Evolutionary conservation across 1,284 basidiomycete genomes (phyloP).

Genomic region (Puccinia horiana): DNA sequence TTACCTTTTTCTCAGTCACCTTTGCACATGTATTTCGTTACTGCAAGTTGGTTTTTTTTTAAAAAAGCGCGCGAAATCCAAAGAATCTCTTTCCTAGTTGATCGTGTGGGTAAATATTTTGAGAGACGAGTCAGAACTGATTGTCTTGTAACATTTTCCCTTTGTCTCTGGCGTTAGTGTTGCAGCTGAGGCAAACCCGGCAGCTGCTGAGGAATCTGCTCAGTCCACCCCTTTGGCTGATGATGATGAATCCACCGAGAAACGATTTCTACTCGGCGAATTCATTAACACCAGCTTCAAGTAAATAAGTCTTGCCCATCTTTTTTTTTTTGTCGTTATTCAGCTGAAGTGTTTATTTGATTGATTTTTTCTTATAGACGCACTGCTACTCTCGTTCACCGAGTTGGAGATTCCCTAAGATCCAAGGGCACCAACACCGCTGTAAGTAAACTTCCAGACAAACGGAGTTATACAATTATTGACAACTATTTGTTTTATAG

Average conservation of each 20-base stretch:
- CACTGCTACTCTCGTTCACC: constrained; percentile 29
- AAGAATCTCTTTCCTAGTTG: no score
- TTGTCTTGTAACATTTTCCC: neutral
- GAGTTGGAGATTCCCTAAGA: neutral
- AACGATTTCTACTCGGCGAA: constrained; percentile 17
- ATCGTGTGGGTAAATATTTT: no score
- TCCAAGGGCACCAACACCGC: constrained; percentile 19
- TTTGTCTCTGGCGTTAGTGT: neutral
- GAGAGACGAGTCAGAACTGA: neutral
- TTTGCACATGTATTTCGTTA: neutral
- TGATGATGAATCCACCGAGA: neutral
- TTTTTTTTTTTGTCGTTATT: neutral
- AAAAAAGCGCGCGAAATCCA: neutral
- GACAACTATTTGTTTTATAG: neutral
- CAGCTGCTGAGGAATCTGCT: no score
- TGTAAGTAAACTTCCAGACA: neutral
- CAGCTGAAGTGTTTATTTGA: neutral
- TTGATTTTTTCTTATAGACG: constrained; percentile 8
- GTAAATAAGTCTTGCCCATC: neutral
- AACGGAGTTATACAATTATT: neutral
- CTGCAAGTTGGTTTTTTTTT: neutral
- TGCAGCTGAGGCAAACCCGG: neutral
- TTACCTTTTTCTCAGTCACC: neutral
- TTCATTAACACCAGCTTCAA: constrained; percentile 42
- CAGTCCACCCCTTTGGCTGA: neutral